Evolutionary conservation across 2,329 filamentous ascomycete species (phyloP), one percentile per base, ranked within the genome.

Genomic region (Pseudonectria foliicola): DNA sequence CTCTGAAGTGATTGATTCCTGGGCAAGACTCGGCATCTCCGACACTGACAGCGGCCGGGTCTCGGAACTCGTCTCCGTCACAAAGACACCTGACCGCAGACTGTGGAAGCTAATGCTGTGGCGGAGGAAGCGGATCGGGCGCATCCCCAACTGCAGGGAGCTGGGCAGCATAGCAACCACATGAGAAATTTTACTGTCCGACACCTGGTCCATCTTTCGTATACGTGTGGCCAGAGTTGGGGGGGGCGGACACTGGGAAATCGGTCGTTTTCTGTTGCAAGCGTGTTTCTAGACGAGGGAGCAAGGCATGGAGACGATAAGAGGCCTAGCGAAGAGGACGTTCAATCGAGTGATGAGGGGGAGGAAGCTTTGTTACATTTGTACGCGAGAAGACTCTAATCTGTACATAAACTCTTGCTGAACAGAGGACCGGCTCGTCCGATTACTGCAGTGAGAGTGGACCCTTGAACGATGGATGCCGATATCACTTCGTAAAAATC

Each of bases 81-180:
- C 27, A 3, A 41, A 24, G 28, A 42, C 34, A 5, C 41, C 38
- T 5, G 38, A 29, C 11, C 44, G 44, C 13, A 57, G 34, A 7
- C 45, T 50, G 15, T 55, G 45, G 6, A 62, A 47, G 35, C 56
- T 64, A 28, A 61, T 59, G 10, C 61, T 64, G 32, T 56, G 56
- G 23, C 63, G 60, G 28, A 78, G 56, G 5, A 70, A 74, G 21
- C 66, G 64, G 7, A 78, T 59, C 6, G 63, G 64, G 3, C 69
- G 68, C 14, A 77, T 59, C 38, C 68, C 62, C 25, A 62, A 68
- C 47, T 71, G 68, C 5, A 79, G 59, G 4, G 71, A 62, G 2
- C 62, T 59, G 4, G 75, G 73, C 7, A 78, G 65, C 38, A 77
- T 64, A 6, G 66, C 63, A 52, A 71, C 73, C 12, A 77, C 60